Percentiles rank a stretch among this genome's conserved stretches.
These are phyloP conservation scores for Didymella exigua DNA, from an alignment of 2,329 filamentous ascomycete genomes.

Conservation along the genomic window DNA sequence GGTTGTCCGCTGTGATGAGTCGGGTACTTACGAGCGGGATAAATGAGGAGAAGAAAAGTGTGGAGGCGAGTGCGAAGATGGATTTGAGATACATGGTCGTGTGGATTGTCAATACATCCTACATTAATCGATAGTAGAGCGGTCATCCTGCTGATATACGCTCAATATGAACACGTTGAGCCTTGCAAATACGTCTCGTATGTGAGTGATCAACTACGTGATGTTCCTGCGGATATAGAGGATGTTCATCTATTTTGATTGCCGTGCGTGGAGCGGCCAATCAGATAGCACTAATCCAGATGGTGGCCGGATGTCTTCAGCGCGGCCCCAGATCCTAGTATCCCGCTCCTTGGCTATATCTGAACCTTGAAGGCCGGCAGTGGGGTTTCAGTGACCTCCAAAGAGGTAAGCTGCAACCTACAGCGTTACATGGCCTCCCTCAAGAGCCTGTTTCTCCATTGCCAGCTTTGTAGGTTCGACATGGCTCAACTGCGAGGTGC, in stretches of 20 bases:
- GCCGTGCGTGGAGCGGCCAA: conserved; percentile 31
- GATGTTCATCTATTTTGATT: conserved; percentile 47
- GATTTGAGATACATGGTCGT: conserved; percentile 33
- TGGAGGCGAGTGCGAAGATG: conserved; percentile 25
- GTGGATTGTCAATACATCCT: conserved; percentile 16
- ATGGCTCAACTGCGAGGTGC: not conserved
- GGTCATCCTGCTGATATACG: conserved; percentile 30
- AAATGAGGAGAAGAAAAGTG: conserved; percentile 15
- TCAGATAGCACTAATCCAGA: conserved; percentile 17
- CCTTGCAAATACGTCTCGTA: conserved; percentile 33
- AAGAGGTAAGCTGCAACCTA: not conserved
- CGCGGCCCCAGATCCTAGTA: conserved; percentile 2
- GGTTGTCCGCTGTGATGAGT: conserved; percentile 37
- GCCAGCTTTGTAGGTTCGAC: not conserved
- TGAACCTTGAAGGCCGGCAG: not conserved
- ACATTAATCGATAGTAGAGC: not conserved
- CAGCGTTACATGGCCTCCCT: not conserved
- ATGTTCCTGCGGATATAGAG: conserved; percentile 38
- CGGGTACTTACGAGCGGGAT: conserved; percentile 25
- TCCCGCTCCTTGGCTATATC: not conserved
- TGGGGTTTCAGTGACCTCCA: not conserved
- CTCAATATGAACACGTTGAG: conserved; percentile 44
- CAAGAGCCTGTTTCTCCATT: not conserved
- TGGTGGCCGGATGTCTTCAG: conserved; percentile 4
- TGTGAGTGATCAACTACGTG: conserved; percentile 24